These are phyloP conservation scores for Pichia sp. DNA, from an alignment of 1,139 yeast genomes.

Conservation along the genomic window DNA sequence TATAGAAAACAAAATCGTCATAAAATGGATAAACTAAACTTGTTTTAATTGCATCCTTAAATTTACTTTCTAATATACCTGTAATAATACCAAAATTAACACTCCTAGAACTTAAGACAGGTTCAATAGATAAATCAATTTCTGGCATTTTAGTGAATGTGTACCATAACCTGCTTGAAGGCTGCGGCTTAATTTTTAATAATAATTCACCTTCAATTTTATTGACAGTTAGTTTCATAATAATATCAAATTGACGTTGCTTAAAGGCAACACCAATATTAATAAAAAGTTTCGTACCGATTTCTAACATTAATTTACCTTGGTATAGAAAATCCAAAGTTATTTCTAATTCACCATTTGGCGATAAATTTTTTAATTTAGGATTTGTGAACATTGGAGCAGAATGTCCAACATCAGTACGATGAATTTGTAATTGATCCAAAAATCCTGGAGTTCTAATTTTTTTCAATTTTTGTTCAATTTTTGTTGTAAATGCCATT, in stretches of 20 bases:
- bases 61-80: slow-evolving; percentile 67
- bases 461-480: slow-evolving; percentile 67
- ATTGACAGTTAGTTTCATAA: slow-evolving; percentile 63
- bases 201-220: slow-evolving; percentile 69
- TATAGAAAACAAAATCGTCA: slow-evolving; percentile 78
- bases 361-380: slow-evolving; percentile 57
- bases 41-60: slow-evolving; percentile 73
- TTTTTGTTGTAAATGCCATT: slow-evolving; percentile 47
- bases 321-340: slow-evolving; percentile 58
- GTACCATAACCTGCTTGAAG: slow-evolving; percentile 87
- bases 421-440: slow-evolving; percentile 70
- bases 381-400: slow-evolving; percentile 81
- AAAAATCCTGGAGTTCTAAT: slow-evolving; percentile 82
- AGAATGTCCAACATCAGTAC: slow-evolving; percentile 69
- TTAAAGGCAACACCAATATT: slow-evolving; percentile 72
- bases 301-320: slow-evolving; percentile 68
- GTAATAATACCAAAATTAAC: slow-evolving; percentile 74
- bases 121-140: slow-evolving; percentile 71
- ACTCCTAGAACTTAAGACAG: slow-evolving; percentile 79
- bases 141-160: slow-evolving; percentile 76
- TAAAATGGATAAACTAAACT: slow-evolving; percentile 77
- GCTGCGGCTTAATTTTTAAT: slow-evolving; percentile 75
- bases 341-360: slow-evolving; percentile 73
- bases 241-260: slow-evolving; percentile 68
- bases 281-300: slow-evolving; percentile 72